Conservation (phyloP, 2,329 filamentous ascomycete genomes). For the Tolypocladium sp. region DNA sequence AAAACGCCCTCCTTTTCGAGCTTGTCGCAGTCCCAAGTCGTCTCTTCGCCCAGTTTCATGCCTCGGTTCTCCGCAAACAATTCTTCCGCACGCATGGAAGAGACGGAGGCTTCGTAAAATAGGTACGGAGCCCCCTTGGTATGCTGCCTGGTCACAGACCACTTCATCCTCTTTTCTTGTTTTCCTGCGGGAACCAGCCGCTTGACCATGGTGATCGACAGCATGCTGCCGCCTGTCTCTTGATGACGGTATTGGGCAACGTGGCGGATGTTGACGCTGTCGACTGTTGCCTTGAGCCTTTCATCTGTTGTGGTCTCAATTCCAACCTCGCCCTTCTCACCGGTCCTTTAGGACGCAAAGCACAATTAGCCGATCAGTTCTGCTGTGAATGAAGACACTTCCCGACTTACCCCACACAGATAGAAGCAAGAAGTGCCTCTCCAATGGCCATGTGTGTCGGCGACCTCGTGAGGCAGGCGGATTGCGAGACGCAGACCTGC, state of each 20-base stretch:
- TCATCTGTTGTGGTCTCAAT: slow-evolving; percentile 8
- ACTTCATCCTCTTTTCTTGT: slow-evolving; percentile 1
- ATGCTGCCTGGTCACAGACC: not conserved
- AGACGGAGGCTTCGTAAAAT: slow-evolving; percentile 19
- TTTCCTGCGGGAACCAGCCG: slow-evolving; percentile 3
- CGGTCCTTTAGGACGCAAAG: slow-evolving; percentile 3
- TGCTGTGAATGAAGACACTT: not conserved
- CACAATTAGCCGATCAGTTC: not conserved
- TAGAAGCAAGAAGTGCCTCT: slow-evolving; percentile 10
- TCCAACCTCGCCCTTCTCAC: slow-evolving; percentile 6
- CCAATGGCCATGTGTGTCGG: slow-evolving; percentile 10
- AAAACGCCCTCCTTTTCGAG: slow-evolving; percentile 13
- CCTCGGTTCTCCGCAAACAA: slow-evolving; percentile 14
- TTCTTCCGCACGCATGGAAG: slow-evolving; percentile 10
- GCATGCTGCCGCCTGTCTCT: slow-evolving; percentile 6
- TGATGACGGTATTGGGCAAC: slow-evolving; percentile 11
- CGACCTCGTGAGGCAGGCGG: slow-evolving; percentile 4
- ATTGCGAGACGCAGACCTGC: slow-evolving; percentile 12
- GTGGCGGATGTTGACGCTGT: slow-evolving; percentile 11
- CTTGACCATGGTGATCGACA: slow-evolving; percentile 14
- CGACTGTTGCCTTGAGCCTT: slow-evolving; percentile 5
- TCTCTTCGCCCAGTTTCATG: slow-evolving; percentile 15
- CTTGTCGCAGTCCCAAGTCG: slow-evolving; percentile 13
- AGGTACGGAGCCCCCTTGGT: not conserved
- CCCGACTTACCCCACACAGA: slow-evolving; percentile 14